Percentiles rank a stretch among this genome's conserved stretches.
These are phyloP conservation scores for Trebouxia sp. DNA, from an alignment of 139 green algal species.

Conservation along the genomic window DNA sequence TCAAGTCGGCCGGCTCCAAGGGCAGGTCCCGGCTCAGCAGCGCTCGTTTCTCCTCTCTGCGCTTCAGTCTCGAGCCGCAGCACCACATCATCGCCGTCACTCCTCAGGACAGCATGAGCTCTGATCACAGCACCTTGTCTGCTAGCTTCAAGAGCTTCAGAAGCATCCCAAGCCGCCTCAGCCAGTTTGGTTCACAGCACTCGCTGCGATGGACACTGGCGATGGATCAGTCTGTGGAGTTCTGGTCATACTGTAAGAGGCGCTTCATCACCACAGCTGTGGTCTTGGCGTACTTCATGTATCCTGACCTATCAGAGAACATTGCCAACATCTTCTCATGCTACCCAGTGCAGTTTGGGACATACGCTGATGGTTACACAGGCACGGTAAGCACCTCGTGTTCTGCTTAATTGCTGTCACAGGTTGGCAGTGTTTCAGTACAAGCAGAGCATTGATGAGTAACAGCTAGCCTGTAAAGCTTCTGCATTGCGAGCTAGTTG, in stretches of 20 bases:
- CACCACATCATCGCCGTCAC: neutral
- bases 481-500: too few relatives aligned
- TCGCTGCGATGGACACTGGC: slow-evolving; percentile 2
- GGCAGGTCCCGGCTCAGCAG: neutral
- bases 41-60: neutral
- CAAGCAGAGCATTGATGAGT: too few relatives aligned
- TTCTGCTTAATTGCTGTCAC: too few relatives aligned
- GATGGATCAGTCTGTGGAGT: neutral
- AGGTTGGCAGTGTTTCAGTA: too few relatives aligned
- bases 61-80: slow-evolving; percentile 10
- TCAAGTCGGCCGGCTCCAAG: neutral
- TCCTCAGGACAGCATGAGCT: slow-evolving; percentile 9
- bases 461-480: too few relatives aligned
- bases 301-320: slow-evolving; percentile 26
- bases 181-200: slow-evolving; percentile 15
- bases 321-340: slow-evolving; percentile 27
- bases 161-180: neutral
- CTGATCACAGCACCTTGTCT: slow-evolving; percentile 16
- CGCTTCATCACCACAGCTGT: slow-evolving; percentile 27
- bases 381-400: neutral
- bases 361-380: slow-evolving; percentile 15
- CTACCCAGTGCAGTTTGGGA: slow-evolving; percentile 28
- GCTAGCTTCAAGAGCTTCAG: slow-evolving; percentile 23
- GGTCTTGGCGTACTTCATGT: slow-evolving; percentile 9
- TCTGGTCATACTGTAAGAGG: slow-evolving; percentile 7